phyloP scores from a whole-genome alignment of 805 yeast genomes.

The Blastobotrys peoriensis region DNA sequence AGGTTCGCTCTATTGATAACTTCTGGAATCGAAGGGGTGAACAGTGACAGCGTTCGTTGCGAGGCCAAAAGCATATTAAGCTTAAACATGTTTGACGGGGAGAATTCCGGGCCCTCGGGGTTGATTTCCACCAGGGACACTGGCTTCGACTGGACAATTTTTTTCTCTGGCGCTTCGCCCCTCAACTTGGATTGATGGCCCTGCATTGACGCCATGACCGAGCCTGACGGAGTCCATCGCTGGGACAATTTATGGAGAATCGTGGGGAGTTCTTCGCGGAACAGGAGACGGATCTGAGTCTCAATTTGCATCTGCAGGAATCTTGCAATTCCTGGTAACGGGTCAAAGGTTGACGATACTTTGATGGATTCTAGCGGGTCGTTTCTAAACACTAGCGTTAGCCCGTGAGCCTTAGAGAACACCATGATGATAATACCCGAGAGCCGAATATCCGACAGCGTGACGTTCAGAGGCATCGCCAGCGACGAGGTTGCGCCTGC shows the following conservation, averaged over 20 bases:
- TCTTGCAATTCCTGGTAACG: conserved; percentile 75
- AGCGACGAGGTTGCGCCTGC: conserved; percentile 60
- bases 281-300: conserved; percentile 68
- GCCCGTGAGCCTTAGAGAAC: conserved; percentile 72
- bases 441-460: conserved; percentile 62
- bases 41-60: conserved; percentile 73
- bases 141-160: conserved; percentile 31
- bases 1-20: conserved; percentile 53
- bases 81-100: conserved; percentile 61
- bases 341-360: conserved; percentile 82
- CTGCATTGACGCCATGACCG: conserved; percentile 19
- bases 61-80: conserved; percentile 64
- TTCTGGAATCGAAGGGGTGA: conserved; percentile 52
- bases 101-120: conserved; percentile 53
- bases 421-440: conserved; percentile 82
- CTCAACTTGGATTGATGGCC: conserved; percentile 14
- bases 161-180: conserved; percentile 12
- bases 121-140: conserved; percentile 46
- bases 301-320: conserved; percentile 80
- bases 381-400: conserved; percentile 80
- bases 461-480: conserved; percentile 72
- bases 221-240: conserved; percentile 46
- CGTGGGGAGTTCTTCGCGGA: conserved; percentile 78
- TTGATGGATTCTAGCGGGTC: conserved; percentile 81
- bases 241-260: conserved; percentile 70